Evolutionary conservation across 345 rosid species (phyloP).

Genomic region (Salix brachista): DNA sequence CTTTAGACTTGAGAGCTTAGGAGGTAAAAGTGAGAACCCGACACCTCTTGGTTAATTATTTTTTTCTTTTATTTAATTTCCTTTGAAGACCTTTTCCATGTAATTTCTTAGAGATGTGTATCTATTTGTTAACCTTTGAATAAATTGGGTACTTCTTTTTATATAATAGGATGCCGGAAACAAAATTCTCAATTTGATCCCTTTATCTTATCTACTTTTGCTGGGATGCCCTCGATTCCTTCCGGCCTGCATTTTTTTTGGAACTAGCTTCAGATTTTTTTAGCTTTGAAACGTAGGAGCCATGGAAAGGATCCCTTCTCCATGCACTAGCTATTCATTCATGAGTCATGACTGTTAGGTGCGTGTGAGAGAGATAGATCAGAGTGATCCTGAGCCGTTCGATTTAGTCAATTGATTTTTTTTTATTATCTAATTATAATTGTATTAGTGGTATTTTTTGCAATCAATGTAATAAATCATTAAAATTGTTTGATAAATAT

Average conservation of each 20-base stretch:
- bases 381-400: too few relatives aligned
- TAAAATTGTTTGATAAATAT: too few relatives aligned
- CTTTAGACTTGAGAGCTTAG: neutral
- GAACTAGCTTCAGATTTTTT: neutral
- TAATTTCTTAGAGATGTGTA: slow-evolving; percentile 14
- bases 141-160: neutral
- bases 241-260: neutral
- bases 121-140: neutral
- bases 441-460: too few relatives aligned
- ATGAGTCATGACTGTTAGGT: neutral
- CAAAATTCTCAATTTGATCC: neutral
- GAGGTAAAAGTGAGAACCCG: neutral
- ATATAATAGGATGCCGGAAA: neutral
- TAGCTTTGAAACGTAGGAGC: neutral
- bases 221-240: neutral
- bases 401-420: too few relatives aligned
- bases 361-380: neutral
- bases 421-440: too few relatives aligned
- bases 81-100: neutral
- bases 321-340: neutral
- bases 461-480: too few relatives aligned
- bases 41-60: neutral
- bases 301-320: neutral
- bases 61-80: neutral
- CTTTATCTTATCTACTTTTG: neutral